phyloP scores from a whole-genome alignment of 345 rosid genomes.

The Iberis pinnata region DNA sequence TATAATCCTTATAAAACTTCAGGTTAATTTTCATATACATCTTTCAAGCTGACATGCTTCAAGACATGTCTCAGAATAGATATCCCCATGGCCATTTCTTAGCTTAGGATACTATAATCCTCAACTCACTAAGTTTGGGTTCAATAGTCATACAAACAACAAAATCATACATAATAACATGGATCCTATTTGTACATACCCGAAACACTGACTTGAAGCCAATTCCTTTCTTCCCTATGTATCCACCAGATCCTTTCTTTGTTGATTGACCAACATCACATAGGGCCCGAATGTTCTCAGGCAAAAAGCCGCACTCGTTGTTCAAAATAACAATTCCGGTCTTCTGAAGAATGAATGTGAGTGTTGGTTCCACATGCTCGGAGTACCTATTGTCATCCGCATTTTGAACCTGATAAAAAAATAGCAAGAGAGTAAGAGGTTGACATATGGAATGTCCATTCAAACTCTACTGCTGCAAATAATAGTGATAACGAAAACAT shows the following conservation, averaged over 20 bases:
- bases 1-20: not conserved
- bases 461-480: not conserved
- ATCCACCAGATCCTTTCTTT: conserved; percentile 78
- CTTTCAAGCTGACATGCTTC: conserved; percentile 9
- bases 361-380: conserved; percentile 65
- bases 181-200: conserved; percentile 40
- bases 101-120: conserved; percentile 6
- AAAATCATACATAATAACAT: conserved; percentile 14
- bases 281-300: conserved; percentile 81
- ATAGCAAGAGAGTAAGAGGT: conserved; percentile 24
- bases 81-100: conserved; percentile 12
- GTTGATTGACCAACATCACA: conserved; percentile 96
- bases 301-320: conserved; percentile 81
- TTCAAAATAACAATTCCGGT: conserved; percentile 65
- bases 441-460: not conserved
- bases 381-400: conserved; percentile 91
- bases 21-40: not conserved
- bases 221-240: conserved; percentile 93
- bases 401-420: conserved; percentile 81
- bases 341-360: conserved; percentile 73
- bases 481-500: conserved; percentile 7
- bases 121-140: conserved; percentile 11
- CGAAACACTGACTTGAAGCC: conserved; percentile 98
- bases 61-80: not conserved
- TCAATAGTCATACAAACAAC: conserved; percentile 13